phyloP scores from a whole-genome alignment of 805 yeast genomes.

The Monosporozyma yasuniensis region DNA sequence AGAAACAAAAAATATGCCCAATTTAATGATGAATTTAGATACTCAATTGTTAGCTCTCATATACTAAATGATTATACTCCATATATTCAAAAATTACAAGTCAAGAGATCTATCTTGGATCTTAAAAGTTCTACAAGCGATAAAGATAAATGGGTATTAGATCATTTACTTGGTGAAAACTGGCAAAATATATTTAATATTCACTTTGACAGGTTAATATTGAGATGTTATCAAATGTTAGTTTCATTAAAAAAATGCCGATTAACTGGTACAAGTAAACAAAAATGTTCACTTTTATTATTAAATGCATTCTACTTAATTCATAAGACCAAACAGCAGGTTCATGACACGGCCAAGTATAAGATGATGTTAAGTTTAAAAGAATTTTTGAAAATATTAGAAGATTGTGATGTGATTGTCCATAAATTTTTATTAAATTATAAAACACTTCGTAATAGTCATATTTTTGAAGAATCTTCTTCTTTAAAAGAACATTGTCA shows the following conservation, averaged over 20 bases:
- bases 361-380: slow-evolving; percentile 13
- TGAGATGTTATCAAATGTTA: background rate
- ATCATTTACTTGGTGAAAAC: background rate
- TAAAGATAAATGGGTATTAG: background rate
- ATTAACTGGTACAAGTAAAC: background rate
- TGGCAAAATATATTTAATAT: background rate
- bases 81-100: slow-evolving; percentile 18
- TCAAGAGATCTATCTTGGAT: slow-evolving; percentile 15
- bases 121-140: slow-evolving; percentile 1
- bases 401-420: slow-evolving; percentile 18
- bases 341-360: slow-evolving; percentile 5
- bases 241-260: background rate
- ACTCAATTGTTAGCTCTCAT: slow-evolving; percentile 40
- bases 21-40: slow-evolving; percentile 45
- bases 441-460: slow-evolving; percentile 14
- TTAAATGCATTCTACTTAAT: background rate
- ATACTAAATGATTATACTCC: slow-evolving; percentile 35
- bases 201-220: background rate
- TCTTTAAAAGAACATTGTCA: background rate
- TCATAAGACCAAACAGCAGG: background rate
- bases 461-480: background rate
- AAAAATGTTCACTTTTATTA: background rate
- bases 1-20: slow-evolving; percentile 3
- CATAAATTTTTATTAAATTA: slow-evolving; percentile 23
- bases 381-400: slow-evolving; percentile 10